phyloP scores from a whole-genome alignment of 257 asterid genomes.

The Vinca minor region DNA sequence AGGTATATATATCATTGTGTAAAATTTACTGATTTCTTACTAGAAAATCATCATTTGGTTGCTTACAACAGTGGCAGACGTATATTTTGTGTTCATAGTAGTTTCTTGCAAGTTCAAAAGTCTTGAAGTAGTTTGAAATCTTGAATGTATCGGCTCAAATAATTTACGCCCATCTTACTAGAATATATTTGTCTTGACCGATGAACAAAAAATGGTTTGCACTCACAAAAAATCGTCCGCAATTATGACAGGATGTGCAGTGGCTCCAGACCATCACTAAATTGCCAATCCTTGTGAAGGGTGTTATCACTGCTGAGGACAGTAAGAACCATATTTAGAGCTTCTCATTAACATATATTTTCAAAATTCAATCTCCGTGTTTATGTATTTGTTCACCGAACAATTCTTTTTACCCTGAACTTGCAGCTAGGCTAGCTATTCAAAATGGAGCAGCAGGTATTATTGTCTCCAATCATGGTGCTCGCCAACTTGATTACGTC shows the following conservation, averaged over 20 bases:
- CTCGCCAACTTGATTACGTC: constrained; percentile 95
- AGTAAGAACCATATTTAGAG: constrained; percentile 39
- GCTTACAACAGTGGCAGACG: not conserved
- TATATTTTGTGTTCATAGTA: not conserved
- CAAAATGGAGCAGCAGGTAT: constrained; percentile 92
- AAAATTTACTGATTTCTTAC: not conserved
- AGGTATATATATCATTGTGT: constrained; percentile 41
- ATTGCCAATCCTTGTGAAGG: constrained; percentile 90
- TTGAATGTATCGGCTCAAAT: no score
- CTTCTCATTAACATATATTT: constrained; percentile 5
- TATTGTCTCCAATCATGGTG: constrained; percentile 92
- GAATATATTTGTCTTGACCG: not conserved
- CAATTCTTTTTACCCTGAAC: constrained; percentile 9
- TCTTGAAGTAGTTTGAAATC: not conserved
- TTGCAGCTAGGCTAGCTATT: constrained; percentile 68
- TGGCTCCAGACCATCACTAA: constrained; percentile 96
- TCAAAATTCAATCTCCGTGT: not conserved
- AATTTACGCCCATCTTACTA: no score
- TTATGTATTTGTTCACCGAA: constrained; percentile 9
- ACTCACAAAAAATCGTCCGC: constrained; percentile 9
- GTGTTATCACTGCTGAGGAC: constrained; percentile 93
- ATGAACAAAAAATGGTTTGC: not conserved
- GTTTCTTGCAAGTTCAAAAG: not conserved
- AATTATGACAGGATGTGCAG: constrained; percentile 65
- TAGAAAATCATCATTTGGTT: not conserved